These are phyloP conservation scores for Bimuria novae-zelandiae DNA, from an alignment of 2,329 filamentous ascomycete genomes.

Conservation along the genomic window DNA sequence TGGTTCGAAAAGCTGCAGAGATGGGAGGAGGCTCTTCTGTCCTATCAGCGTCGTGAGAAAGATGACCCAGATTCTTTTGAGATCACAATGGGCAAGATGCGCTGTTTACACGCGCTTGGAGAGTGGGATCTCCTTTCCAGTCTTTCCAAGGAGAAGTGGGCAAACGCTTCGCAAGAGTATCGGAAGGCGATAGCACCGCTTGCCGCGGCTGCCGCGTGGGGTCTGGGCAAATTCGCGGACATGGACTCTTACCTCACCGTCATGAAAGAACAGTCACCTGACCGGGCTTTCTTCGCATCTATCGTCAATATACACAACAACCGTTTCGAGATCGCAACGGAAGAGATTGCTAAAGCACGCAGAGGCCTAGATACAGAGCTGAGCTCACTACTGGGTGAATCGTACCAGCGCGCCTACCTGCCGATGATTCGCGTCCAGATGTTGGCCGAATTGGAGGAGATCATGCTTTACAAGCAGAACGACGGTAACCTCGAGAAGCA, in stretches of 20 bases:
- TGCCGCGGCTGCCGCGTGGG: slow-evolving; percentile 95
- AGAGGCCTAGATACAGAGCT: slow-evolving; percentile 95
- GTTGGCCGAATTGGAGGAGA: slow-evolving; percentile 97
- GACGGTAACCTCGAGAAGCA: slow-evolving; percentile 79
- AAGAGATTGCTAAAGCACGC: slow-evolving; percentile 86
- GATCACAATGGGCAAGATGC: slow-evolving; percentile 99
- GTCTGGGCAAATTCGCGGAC: slow-evolving; percentile 92
- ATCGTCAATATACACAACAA: slow-evolving; percentile 95
- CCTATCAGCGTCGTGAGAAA: slow-evolving; percentile 86
- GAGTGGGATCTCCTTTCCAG: slow-evolving; percentile 95
- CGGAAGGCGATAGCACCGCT: slow-evolving; percentile 90
- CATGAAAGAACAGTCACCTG: slow-evolving; percentile 91
- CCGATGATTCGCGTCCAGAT: slow-evolving; percentile 99
- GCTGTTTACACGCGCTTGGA: slow-evolving; percentile 92
- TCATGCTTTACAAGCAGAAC: slow-evolving; percentile 96
- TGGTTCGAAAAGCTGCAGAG: slow-evolving; percentile 99
- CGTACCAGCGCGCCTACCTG: slow-evolving; percentile 95
- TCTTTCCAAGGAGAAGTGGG: slow-evolving; percentile 91
- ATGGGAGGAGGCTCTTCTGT: slow-evolving; percentile 94
- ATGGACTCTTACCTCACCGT: slow-evolving; percentile 98
- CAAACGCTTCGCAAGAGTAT: slow-evolving; percentile 83
- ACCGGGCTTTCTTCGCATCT: slow-evolving; percentile 96
- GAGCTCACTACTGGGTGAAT: slow-evolving; percentile 94
- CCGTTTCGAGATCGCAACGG: slow-evolving; percentile 88
- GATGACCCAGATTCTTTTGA: slow-evolving; percentile 76